Base-by-base conservation (phyloP, 345 rosid genomes). In the Citrus hindsii region DNA sequence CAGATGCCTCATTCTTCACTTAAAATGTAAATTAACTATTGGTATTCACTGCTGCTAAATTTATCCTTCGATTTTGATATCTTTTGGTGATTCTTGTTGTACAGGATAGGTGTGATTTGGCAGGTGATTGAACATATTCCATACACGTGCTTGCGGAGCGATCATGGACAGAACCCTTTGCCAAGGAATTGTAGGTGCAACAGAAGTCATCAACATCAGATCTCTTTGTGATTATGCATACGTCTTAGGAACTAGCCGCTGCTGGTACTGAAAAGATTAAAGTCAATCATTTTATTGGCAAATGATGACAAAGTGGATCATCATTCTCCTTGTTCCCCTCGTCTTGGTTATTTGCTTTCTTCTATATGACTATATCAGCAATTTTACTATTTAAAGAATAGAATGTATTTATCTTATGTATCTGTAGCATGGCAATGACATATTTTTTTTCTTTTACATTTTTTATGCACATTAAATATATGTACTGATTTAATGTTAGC, bases 151-250 rank as follows among this genome's bases (percentile, higher is more conserved):
- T 76, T 55, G 79, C 24, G n/a, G 33, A 22, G 69, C 61, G n/a
- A 32, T 28, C 56, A 33, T 9, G 68, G 12, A 32, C 40, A 18
- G 68, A 65, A 18, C 40, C 7, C 40, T 35, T 38, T 37, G 62
- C 51, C 68, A 25, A 25, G 16, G 24, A 74, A 74, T 40, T 56
- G 48, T 56, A 9, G 40, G 32, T 56, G 75, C 33, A 40, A 27
- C 58, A 42, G 38, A 58, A 21, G 76, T 61, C 27, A 61, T 74
- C 69, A 74, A 40, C 27, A 21, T 56, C 33, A 74, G 67, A 61
- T 74, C 12, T 73, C 76, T 40, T 6, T 74, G 56, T 46, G 35
- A 40, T 46, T 62, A 28, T 48, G 27, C 28, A 8, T 40, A 42
- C 38, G 24, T 48, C 48, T 22, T 48, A 46, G 65, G n/a, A 24